phyloP scores from a whole-genome alignment of 768 basidiomycete genomes.

The Trametes cinnabarina region DNA sequence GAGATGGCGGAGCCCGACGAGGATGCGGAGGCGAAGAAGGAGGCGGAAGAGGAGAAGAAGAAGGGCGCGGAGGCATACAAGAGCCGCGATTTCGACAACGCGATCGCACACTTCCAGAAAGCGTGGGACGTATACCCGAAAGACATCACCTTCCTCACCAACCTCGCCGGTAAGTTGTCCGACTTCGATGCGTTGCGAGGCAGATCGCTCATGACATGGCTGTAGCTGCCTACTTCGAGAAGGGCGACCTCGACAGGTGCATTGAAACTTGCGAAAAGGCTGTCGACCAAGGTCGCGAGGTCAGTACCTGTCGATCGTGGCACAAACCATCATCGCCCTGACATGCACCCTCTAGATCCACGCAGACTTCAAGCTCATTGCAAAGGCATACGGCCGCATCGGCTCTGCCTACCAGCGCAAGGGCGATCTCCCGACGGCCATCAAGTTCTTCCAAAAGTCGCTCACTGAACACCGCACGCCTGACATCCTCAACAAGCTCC shows the following conservation, averaged over 20 bases:
- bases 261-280: slow-evolving; percentile 94
- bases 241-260: slow-evolving; percentile 86
- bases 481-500: slow-evolving; percentile 86
- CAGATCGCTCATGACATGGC: neutral
- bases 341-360: slow-evolving; percentile 50
- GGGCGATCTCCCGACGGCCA: slow-evolving; percentile 68
- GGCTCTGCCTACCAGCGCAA: slow-evolving; percentile 85
- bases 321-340: neutral
- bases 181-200: neutral
- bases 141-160: slow-evolving; percentile 92
- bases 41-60: slow-evolving; percentile 78
- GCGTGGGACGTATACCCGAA: slow-evolving; percentile 95
- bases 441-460: slow-evolving; percentile 92
- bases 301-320: slow-evolving; percentile 33
- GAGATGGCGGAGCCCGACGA: slow-evolving; percentile 59
- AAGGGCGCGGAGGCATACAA: slow-evolving; percentile 82
- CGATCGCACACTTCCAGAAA: slow-evolving; percentile 70
- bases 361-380: slow-evolving; percentile 92
- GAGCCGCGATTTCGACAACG: slow-evolving; percentile 76
- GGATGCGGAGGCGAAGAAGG: slow-evolving; percentile 70
- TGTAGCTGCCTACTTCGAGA: slow-evolving; percentile 88
- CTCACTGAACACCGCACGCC: slow-evolving; percentile 96
- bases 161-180: slow-evolving; percentile 64
- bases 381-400: slow-evolving; percentile 89
- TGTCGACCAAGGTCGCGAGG: slow-evolving; percentile 89